phyloP scores from a whole-genome alignment of 2,329 filamentous ascomycete genomes.

The Pseudonectria foliicola region DNA sequence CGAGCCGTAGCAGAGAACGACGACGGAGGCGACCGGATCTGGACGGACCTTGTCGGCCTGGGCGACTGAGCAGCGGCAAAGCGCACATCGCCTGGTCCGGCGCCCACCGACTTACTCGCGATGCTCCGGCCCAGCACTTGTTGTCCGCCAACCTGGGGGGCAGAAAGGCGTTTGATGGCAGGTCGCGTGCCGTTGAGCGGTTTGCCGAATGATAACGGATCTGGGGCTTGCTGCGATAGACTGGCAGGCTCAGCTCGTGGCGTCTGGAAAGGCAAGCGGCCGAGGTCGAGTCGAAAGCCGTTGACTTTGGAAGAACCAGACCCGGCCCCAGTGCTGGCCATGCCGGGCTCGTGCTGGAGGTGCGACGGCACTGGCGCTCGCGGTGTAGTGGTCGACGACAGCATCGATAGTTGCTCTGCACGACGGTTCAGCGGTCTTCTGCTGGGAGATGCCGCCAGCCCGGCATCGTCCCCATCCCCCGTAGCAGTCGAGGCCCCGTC shows the following conservation, averaged over 20 bases:
- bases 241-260: slow-evolving; percentile 2
- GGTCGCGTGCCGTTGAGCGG: slow-evolving; percentile 6
- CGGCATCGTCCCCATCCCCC: slow-evolving; percentile 17
- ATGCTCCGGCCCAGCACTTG: slow-evolving; percentile 1
- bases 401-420: slow-evolving; percentile 11
- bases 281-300: not conserved
- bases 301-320: too few relatives aligned
- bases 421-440: slow-evolving; percentile 13
- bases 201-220: too few relatives aligned
- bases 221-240: slow-evolving; percentile 3
- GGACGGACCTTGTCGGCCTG: slow-evolving; percentile 14
- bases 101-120: slow-evolving; percentile 14
- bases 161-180: slow-evolving; percentile 4
- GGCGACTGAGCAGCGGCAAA: slow-evolving; percentile 8
- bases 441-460: slow-evolving; percentile 14
- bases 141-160: slow-evolving; percentile 7
- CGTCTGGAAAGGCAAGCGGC: not conserved
- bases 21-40: slow-evolving; percentile 16
- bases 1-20: slow-evolving; percentile 10
- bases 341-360: slow-evolving; percentile 30
- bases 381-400: slow-evolving; percentile 38
- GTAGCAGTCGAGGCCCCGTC: slow-evolving; percentile 15
- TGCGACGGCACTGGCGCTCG: slow-evolving; percentile 35
- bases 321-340: slow-evolving; percentile 1
- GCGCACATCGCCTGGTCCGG: slow-evolving; percentile 9